These are phyloP conservation scores for Tricholoma bakamatsutake DNA, from an alignment of 768 basidiomycete species.

Conservation along the genomic window DNA sequence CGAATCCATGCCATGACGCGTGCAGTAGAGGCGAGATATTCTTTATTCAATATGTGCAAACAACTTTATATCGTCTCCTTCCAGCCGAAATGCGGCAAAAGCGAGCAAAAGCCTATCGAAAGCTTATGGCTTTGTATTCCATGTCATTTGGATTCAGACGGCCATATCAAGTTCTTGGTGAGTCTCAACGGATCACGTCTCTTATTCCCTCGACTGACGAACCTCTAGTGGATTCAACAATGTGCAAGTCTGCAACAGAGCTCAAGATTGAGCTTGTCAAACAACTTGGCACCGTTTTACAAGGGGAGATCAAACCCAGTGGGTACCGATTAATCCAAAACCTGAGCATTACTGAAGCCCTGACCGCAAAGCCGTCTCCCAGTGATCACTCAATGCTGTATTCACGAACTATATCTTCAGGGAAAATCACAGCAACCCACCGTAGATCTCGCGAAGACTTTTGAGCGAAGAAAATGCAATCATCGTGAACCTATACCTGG, in stretches of 20 bases:
- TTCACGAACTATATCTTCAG: conserved; percentile 86
- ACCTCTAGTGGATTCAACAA: conserved; percentile 72
- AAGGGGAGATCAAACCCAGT: conserved; percentile 92
- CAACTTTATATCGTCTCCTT: conserved; percentile 1
- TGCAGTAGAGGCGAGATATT: neutral
- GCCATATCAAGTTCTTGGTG: conserved; percentile 91
- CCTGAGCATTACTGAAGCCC: conserved; percentile 9
- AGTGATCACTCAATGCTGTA: conserved; percentile 99
- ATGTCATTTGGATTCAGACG: conserved; percentile 86
- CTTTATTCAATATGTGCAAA: conserved; percentile 16
- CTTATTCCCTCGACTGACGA: conserved; percentile 6
- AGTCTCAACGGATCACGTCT: conserved; percentile 13
- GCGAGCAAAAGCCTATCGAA: conserved; percentile 90
- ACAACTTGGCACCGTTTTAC: conserved; percentile 70
- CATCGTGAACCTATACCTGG: conserved; percentile 84
- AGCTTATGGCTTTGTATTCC: conserved; percentile 88
- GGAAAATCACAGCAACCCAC: conserved; percentile 68
- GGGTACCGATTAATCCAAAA: conserved; percentile 28
- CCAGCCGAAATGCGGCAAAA: conserved; percentile 77
- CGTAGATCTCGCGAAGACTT: conserved; percentile 87
- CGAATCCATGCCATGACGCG: conserved; percentile 13
- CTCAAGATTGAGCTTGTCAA: conserved; percentile 73
- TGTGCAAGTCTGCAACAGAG: conserved; percentile 63
- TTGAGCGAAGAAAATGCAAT: conserved; percentile 93
- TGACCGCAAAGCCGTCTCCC: conserved; percentile 39